Conservation (phyloP, 2,329 filamentous ascomycete species). For the Aspergillus aculeatus region DNA sequence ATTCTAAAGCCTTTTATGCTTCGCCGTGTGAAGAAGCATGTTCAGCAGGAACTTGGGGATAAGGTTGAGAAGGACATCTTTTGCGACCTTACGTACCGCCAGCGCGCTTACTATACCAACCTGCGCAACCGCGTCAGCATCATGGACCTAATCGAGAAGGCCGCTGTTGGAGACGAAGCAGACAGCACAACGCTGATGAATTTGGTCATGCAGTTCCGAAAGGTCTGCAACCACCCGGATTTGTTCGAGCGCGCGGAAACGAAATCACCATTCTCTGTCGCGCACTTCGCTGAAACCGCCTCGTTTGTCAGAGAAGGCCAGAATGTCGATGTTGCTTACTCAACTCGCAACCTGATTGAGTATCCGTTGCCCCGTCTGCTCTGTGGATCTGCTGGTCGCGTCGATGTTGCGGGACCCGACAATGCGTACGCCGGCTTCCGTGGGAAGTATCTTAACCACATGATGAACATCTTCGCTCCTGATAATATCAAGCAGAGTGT, state of each 20-base stretch:
- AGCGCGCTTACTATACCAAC: conserved; percentile 88
- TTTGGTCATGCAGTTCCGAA: conserved; percentile 98
- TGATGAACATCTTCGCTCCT: conserved; percentile 89
- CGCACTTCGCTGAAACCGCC: conserved; percentile 90
- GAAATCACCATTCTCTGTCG: conserved; percentile 76
- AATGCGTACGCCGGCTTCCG: conserved; percentile 78
- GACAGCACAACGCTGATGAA: conserved; percentile 98
- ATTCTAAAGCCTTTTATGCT: conserved; percentile 99
- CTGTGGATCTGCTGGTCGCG: conserved; percentile 75
- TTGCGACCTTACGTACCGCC: conserved; percentile 94
- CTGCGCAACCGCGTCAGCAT: conserved; percentile 96
- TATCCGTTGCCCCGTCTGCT: conserved; percentile 78
- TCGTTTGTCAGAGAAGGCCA: conserved; percentile 89
- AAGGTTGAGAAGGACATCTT: conserved; percentile 97
- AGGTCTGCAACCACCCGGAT: conserved; percentile 98
- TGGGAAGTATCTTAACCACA: conserved; percentile 70
- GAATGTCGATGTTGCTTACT: conserved; percentile 79
- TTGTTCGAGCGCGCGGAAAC: conserved; percentile 94
- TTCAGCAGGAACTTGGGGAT: conserved; percentile 97
- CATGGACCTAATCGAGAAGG: conserved; percentile 97
- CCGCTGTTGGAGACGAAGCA: conserved; percentile 86
- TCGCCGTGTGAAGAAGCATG: conserved; percentile 98
- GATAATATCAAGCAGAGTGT: conserved; percentile 70
- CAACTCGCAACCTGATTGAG: conserved; percentile 79
- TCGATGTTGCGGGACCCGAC: conserved; percentile 69